These are phyloP conservation scores for Scleroderma citrinum DNA, from an alignment of 768 basidiomycete genomes.

Conservation along the genomic window DNA sequence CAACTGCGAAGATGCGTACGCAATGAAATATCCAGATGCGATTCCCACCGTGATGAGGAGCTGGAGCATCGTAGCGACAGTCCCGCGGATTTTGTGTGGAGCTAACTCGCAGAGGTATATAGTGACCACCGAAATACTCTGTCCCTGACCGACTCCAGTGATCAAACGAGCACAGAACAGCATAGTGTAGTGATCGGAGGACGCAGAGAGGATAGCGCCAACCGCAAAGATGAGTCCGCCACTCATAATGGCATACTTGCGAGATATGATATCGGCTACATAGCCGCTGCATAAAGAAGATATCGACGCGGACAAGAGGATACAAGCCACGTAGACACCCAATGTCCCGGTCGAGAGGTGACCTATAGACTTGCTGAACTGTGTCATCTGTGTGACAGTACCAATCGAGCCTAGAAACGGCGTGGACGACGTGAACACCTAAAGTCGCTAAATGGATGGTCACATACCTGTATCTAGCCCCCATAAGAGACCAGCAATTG, in stretches of 20 bases:
- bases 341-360: constrained; percentile 32
- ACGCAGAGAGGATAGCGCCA: constrained; percentile 36
- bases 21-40: constrained; percentile 28
- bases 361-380: constrained; percentile 36
- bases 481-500: constrained; percentile 26
- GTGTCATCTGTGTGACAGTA: constrained; percentile 41
- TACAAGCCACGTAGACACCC: constrained; percentile 39
- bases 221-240: constrained; percentile 38
- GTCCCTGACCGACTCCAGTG: constrained; percentile 42
- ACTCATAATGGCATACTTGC: constrained; percentile 39
- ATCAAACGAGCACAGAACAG: constrained; percentile 41
- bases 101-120: constrained; percentile 38
- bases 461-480: constrained; percentile 25
- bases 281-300: constrained; percentile 37
- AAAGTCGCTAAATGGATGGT: not conserved
- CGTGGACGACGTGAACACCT: not conserved
- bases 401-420: constrained; percentile 30
- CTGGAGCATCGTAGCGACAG: constrained; percentile 36
- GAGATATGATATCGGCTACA: constrained; percentile 41
- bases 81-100: constrained; percentile 36
- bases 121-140: constrained; percentile 38
- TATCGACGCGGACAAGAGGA: constrained; percentile 37
- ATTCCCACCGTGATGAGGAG: constrained; percentile 40
- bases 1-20: constrained; percentile 21
- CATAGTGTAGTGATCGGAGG: constrained; percentile 29